phyloP scores from a whole-genome alignment of 306 rosid species.

The Ormosia semicastrata region DNA sequence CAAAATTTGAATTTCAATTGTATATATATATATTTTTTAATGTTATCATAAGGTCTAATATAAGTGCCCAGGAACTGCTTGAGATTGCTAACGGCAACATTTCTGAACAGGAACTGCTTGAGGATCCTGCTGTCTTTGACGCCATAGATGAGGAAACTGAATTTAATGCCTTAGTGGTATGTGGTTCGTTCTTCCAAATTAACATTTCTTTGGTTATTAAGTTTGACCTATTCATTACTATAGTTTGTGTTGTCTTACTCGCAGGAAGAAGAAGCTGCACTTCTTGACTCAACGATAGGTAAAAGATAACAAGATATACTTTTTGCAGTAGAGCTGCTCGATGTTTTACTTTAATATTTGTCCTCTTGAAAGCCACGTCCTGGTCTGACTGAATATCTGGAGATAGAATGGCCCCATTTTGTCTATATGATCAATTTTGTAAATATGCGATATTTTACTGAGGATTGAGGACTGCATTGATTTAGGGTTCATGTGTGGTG shows the following conservation, averaged over 20 bases:
- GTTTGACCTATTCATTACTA: neutral
- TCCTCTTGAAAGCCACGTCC: conserved; percentile 9
- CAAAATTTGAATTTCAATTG: neutral
- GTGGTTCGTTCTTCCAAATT: conserved; percentile 23
- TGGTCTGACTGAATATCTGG: conserved; percentile 2
- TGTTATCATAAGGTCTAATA: neutral
- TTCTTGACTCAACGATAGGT: conserved; percentile 65
- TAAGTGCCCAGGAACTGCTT: neutral
- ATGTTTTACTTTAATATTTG: neutral
- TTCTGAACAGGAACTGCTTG: conserved; percentile 75
- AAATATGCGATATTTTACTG: neutral
- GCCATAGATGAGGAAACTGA: conserved; percentile 92
- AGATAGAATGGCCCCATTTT: neutral
- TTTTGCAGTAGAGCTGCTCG: neutral
- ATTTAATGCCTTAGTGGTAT: conserved; percentile 91
- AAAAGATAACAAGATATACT: conserved; percentile 40
- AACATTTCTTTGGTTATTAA: neutral
- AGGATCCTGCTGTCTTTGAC: conserved; percentile 69
- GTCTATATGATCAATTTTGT: conserved; percentile 42
- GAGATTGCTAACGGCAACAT: conserved; percentile 18
- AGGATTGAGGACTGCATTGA: neutral
- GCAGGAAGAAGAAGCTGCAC: conserved; percentile 93
- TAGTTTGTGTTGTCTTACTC: neutral
- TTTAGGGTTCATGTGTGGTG: neutral
- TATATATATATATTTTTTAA: too few relatives aligned